Base-by-base conservation (phyloP, 2,329 filamentous ascomycete species). In the Fonsecaea pugnacius region DNA sequence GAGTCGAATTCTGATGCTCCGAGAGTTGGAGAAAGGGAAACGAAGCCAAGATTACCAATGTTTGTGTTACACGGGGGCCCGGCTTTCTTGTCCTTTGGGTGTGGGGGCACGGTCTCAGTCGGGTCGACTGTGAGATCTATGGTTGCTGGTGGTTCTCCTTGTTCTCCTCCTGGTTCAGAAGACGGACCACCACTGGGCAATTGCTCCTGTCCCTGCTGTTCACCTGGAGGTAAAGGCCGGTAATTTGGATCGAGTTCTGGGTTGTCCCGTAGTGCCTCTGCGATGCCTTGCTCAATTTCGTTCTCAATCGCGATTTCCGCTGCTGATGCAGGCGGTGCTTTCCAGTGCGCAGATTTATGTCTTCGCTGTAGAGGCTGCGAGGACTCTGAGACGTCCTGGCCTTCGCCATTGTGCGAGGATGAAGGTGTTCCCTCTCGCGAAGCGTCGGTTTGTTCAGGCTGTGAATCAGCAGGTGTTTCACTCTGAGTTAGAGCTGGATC, bases 1-100 rank as follows among this genome's bases (percentile, higher is more conserved):
- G 96, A 88, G 40, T 89, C 91, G 72, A 98, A 97, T 73, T 97
- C 93, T 63, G 90, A 85, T 76, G 3, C 83, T 85, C 55, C 84
- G 77, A 0, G 86, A 85, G 69, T 89, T 84, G 71, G 84, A 85
- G 70, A 68, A 16, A 71, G 67, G 24, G 65, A 66, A 21, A 70
- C 61, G 30, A 63, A 27, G 36, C 67, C 69, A 12, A 63, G 46
- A 40, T 71, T 71, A 14, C 70, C 70, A 12, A 62, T 58, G 6
- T 52, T 61, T n/a, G 66, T 65, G 52, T 70, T 61, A 2, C 67
- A 68, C 12, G 65, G 24, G 21, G 69, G 69, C 2, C 69, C 69
- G 5, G 60, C 53, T 16, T 38, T 62, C 36, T 67, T 67, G 43
- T 62, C 58, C 35, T 60, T 64, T n/a, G 36, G 32, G 35, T 56